These are phyloP conservation scores for Stephania yunnanensis DNA, from an alignment of 164 flowering plant species.

Conservation along the genomic window DNA sequence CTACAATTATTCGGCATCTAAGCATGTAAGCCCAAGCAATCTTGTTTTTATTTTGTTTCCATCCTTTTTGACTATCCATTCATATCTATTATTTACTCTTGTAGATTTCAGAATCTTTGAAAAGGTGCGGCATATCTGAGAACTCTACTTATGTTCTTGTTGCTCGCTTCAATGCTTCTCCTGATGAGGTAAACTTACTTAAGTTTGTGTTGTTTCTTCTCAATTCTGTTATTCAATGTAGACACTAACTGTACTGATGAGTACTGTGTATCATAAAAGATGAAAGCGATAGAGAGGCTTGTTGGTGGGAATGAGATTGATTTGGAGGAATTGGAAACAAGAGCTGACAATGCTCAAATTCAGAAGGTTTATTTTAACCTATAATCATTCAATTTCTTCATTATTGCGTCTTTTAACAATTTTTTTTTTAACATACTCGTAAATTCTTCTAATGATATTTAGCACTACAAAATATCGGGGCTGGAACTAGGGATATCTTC, in stretches of 20 bases:
- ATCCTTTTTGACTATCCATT: not conserved
- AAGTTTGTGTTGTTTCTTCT: not conserved
- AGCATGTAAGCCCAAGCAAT: constrained; percentile 50
- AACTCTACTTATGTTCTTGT: constrained; percentile 57
- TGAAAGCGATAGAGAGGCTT: constrained; percentile 51
- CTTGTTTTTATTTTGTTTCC: not conserved
- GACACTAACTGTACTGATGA: not conserved
- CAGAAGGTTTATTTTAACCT: too few relatives aligned
- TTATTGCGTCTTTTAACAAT: not conserved
- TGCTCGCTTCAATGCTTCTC: constrained; percentile 73
- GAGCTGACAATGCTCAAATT: too few relatives aligned
- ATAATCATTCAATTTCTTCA: not conserved
- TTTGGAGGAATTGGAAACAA: too few relatives aligned
- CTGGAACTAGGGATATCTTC: constrained; percentile 45
- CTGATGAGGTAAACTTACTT: constrained; percentile 53
- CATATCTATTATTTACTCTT: not conserved
- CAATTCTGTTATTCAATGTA: too few relatives aligned
- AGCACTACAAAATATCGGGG: constrained; percentile 82
- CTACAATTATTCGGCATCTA: constrained; percentile 87
- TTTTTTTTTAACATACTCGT: not conserved
- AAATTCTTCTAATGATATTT: constrained; percentile 18
- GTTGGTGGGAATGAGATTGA: constrained; percentile 66
- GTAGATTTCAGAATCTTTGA: constrained; percentile 87
- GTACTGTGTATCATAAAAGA: constrained; percentile 26
- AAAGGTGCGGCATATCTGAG: constrained; percentile 87